Evolutionary conservation across 495 filamentous ascomycete species (phyloP).

Genomic region (Penicillium fimorum): DNA sequence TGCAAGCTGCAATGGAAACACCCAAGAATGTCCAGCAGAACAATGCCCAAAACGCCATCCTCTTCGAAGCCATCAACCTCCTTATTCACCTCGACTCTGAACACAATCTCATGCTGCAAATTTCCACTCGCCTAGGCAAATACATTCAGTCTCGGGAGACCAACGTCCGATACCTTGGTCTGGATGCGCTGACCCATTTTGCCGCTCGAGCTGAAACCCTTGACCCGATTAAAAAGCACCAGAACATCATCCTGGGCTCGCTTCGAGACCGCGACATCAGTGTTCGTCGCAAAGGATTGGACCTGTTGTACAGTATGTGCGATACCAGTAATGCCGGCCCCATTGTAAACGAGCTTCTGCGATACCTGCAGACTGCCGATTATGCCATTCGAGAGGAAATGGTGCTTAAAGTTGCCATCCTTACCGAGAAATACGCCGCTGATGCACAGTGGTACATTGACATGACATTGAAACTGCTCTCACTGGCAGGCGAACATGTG

Average conservation of each 20-base stretch:
- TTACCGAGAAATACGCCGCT: constrained; percentile 97
- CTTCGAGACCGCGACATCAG: constrained; percentile 96
- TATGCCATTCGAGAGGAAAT: constrained; percentile 98
- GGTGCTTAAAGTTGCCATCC: constrained; percentile 97
- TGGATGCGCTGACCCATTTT: constrained; percentile 98
- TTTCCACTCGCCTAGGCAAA: constrained; percentile 87
- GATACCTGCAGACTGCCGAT: constrained; percentile 93
- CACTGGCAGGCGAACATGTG: constrained; percentile 96
- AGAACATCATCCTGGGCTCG: constrained; percentile 90
- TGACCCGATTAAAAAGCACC: constrained; percentile 97
- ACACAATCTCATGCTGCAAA: constrained; percentile 92
- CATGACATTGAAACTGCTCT: constrained; percentile 90
- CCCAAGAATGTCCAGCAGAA: constrained; percentile 99
- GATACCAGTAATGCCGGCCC: constrained; percentile 86
- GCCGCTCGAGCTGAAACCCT: constrained; percentile 92
- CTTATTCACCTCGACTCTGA: constrained; percentile 99
- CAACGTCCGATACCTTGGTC: constrained; percentile 93
- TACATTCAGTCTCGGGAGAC: constrained; percentile 98
- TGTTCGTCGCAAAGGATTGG: constrained; percentile 90
- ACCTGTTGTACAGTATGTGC: constrained; percentile 99
- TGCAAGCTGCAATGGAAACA: constrained; percentile 86
- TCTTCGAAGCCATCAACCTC: constrained; percentile 98
- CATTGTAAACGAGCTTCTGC: constrained; percentile 90
- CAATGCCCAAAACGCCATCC: constrained; percentile 96
- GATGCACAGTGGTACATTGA: constrained; percentile 99